Evolutionary conservation across 495 filamentous ascomycete species (phyloP).

Genomic region (Tuber calosporum): DNA sequence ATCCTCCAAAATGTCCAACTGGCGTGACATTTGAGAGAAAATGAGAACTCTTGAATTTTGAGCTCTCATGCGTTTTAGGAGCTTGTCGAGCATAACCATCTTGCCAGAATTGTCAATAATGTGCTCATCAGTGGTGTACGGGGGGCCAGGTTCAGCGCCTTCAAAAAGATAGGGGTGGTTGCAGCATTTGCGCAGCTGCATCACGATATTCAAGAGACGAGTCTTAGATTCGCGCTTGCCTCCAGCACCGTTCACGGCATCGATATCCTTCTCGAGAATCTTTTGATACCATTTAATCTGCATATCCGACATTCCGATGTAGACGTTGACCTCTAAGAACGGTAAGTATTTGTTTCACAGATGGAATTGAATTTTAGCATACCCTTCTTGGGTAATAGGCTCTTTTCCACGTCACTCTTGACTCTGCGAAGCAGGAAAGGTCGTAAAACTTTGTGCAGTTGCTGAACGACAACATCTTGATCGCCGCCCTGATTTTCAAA

Average conservation of each 20-base stretch:
- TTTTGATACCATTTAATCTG: conserved; percentile 99
- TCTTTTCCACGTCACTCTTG: conserved; percentile 98
- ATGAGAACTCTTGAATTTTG: conserved; percentile 91
- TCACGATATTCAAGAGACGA: conserved; percentile 96
- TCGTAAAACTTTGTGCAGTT: conserved; percentile 85
- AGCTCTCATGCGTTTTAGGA: conserved; percentile 71
- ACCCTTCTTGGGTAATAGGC: conserved; percentile 83
- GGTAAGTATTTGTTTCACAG: conserved; percentile 14
- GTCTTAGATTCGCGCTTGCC: conserved; percentile 99
- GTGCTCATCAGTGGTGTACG: conserved; percentile 97
- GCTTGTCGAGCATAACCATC: conserved; percentile 94
- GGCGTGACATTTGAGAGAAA: conserved; percentile 98
- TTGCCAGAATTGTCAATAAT: conserved; percentile 89
- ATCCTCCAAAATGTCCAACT: conserved; percentile 94
- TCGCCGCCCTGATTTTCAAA: conserved; percentile 83
- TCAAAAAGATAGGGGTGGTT: conserved; percentile 99
- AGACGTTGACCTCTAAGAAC: conserved; percentile 71
- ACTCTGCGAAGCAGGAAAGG: conserved; percentile 94
- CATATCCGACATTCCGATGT: conserved; percentile 98
- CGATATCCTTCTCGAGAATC: conserved; percentile 98
- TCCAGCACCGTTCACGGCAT: conserved; percentile 93
- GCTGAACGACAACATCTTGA: conserved; percentile 93
- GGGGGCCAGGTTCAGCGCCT: conserved; percentile 92
- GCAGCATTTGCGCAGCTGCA: conserved; percentile 98
- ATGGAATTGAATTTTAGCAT: conserved; percentile 13